These are phyloP conservation scores for Cystobasidium onofrii DNA, from an alignment of 768 basidiomycete genomes.

Conservation along the genomic window DNA sequence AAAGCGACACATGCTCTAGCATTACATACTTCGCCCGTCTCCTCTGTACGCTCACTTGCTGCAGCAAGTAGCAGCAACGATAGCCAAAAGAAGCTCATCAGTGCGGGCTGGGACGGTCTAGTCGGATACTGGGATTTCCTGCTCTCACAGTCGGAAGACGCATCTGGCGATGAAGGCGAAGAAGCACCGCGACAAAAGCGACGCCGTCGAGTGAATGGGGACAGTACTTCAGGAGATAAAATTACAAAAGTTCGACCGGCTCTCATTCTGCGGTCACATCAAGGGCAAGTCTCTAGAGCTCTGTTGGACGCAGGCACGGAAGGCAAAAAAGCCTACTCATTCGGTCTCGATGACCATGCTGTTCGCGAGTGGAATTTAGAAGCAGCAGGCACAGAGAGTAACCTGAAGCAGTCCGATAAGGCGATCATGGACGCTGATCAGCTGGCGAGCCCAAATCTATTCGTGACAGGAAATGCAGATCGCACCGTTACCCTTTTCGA, in stretches of 20 bases:
- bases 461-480: constrained; percentile 49
- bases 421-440: constrained; percentile 47
- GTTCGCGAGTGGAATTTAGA: constrained; percentile 81
- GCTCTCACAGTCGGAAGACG: constrained; percentile 48
- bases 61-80: constrained; percentile 44
- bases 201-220: constrained; percentile 54
- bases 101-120: constrained; percentile 77
- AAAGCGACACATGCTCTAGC: constrained; percentile 60
- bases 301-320: constrained; percentile 49
- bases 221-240: constrained; percentile 52
- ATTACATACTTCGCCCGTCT: constrained; percentile 72
- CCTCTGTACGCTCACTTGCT: constrained; percentile 57
- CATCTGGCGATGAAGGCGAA: constrained; percentile 52
- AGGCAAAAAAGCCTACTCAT: constrained; percentile 56
- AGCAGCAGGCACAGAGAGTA: constrained; percentile 49
- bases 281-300: constrained; percentile 67
- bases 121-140: constrained; percentile 73
- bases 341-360: constrained; percentile 76
- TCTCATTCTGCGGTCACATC: constrained; percentile 71
- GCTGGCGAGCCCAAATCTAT: constrained; percentile 40
- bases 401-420: constrained; percentile 48
- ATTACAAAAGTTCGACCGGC: constrained; percentile 53
- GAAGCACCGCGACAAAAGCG: constrained; percentile 56
- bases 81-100: constrained; percentile 54
- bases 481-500: constrained; percentile 49